phyloP scores from a whole-genome alignment of 2,329 filamentous ascomycete genomes.

The Penicillium sp. region DNA sequence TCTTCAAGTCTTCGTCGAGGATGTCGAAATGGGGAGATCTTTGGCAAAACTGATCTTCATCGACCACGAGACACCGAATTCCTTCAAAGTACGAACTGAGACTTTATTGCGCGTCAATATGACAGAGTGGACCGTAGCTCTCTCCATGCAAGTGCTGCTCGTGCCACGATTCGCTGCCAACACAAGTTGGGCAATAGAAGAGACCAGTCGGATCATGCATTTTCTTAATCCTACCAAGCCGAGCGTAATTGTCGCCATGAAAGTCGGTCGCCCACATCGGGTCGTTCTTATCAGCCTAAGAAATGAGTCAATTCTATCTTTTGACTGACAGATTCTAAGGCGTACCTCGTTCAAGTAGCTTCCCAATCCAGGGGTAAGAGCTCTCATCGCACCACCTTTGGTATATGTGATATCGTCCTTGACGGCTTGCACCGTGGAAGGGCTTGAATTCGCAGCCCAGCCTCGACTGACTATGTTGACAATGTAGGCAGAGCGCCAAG shows the following conservation, averaged over 20 bases:
- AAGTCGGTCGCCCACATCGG: constrained; percentile 23
- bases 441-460: constrained; percentile 8
- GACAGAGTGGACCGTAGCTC: constrained; percentile 5
- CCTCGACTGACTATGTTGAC: constrained; percentile 3
- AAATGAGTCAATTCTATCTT: too few species aligned
- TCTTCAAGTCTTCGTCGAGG: too few species aligned
- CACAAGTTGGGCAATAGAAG: constrained; percentile 33
- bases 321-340: too few species aligned
- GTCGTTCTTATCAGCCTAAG: constrained; percentile 21
- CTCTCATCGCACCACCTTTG: constrained; percentile 24
- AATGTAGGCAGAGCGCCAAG: constrained; percentile 14
- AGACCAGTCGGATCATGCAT: constrained; percentile 30
- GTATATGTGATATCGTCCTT: neutral
- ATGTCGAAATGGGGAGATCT: too few species aligned
- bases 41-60: too few species aligned
- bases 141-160: constrained; percentile 14
- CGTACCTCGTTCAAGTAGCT: constrained; percentile 26
- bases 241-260: constrained; percentile 27
- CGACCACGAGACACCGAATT: too few species aligned
- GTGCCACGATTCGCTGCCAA: constrained; percentile 29
- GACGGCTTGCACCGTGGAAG: neutral
- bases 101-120: neutral
- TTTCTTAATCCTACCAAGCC: constrained; percentile 29
- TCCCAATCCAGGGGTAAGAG: constrained; percentile 22
- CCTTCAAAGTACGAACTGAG: too few species aligned